Conservation (phyloP, 768 basidiomycete genomes). For the Lentinula sp. region DNA sequence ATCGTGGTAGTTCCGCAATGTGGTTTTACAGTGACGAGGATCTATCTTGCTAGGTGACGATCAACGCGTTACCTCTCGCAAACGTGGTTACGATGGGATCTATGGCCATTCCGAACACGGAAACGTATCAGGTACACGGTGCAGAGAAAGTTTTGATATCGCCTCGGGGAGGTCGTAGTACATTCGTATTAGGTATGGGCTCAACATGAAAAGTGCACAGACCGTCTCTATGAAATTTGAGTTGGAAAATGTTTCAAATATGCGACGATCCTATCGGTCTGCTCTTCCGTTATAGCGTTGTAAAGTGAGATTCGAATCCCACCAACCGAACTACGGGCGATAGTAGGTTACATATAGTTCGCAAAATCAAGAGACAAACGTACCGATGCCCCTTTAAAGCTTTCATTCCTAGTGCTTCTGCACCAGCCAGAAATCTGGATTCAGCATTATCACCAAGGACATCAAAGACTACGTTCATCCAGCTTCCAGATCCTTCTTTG, state of each 20-base stretch:
- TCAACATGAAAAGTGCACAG: conserved; percentile 13
- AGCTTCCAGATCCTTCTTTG: conserved; percentile 69
- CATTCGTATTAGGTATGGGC: conserved; percentile 77
- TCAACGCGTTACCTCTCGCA: conserved; percentile 52
- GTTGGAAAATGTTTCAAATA: conserved; percentile 54
- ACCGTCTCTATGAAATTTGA: conserved; percentile 3
- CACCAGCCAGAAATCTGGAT: conserved; percentile 73
- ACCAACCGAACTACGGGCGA: conserved; percentile 44
- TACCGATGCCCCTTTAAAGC: conserved; percentile 92
- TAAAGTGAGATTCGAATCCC: conserved; percentile 81
- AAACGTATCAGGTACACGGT: conserved; percentile 81
- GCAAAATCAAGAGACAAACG: conserved; percentile 19
- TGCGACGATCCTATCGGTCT: conserved; percentile 53
- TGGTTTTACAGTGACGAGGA: neutral
- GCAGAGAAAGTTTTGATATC: conserved; percentile 78
- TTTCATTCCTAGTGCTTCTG: conserved; percentile 73
- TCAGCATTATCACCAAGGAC: conserved; percentile 68
- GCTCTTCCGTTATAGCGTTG: conserved; percentile 79
- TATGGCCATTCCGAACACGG: conserved; percentile 54
- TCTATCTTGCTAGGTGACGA: conserved; percentile 28
- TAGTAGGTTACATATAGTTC: neutral
- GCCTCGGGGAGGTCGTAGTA: conserved; percentile 77
- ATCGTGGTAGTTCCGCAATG: neutral
- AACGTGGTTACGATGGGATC: conserved; percentile 54
- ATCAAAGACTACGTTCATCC: conserved; percentile 95